Base-by-base conservation (phyloP, 2,329 filamentous ascomycete genomes). In the Colletotrichum musae region DNA sequence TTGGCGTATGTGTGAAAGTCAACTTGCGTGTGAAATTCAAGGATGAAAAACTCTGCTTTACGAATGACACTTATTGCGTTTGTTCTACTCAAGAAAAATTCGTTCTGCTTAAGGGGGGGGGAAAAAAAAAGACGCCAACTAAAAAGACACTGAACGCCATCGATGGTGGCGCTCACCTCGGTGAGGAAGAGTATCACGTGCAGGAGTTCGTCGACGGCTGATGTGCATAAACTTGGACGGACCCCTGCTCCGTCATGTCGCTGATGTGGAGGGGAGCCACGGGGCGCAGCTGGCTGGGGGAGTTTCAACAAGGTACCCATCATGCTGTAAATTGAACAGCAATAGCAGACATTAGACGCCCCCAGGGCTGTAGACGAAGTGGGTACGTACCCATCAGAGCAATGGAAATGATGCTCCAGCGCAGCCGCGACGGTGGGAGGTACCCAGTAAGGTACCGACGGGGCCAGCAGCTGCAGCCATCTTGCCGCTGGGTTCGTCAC, bases 231-330 rank as follows among this genome's bases (percentile, higher is more conserved):
- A 58, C 43, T 67, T 70, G 67, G 39, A 50, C 61, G 56, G 57
- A 58, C 41, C 66, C 57, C 48, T 60, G 67, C 62, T 61, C 36
- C 56, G 39, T 61, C 45, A 51, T 41, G 32, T 66, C 45, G 26
- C 48, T 26, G 56, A n/a, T 15, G 26, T 47, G 62, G 51, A 65
- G 51, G 50, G 54, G 58, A 57, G 51, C 63, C 62, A 70, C 36
- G 56, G 57, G 67, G 67, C 67, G 67, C 67, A 67, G 67, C 63
- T 70, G 57, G 67, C 67, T 36, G 43, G 57, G 61, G 66, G 62
- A 51, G 57, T 66, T 70, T 67, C 50, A 66, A 62, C 41, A 47
- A 52, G 57, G 67, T 61, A 43, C 67, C 62, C 56, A 67, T 70
- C 56, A 45, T 57, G 51, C 45, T 60, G 51, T 43, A 61, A 18